Base-by-base conservation (phyloP, 306 rosid genomes). In the Prunus dulcis region DNA sequence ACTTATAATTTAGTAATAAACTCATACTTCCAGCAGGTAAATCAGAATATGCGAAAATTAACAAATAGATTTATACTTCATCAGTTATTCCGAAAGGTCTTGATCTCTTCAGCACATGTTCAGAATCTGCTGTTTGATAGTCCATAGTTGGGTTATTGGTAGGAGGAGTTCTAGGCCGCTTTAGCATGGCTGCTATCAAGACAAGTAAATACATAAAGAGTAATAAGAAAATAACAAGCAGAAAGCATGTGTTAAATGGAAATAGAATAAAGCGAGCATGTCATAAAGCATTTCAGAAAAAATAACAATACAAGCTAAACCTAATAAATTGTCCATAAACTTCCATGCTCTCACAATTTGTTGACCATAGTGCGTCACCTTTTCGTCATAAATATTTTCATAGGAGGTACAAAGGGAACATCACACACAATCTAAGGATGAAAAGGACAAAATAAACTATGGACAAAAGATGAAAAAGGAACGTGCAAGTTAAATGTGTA, bases 161-260 rank as follows among this genome's bases (percentile, higher is more conserved):
- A 68, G 98, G 97, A 84, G 97, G 98, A 82, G 99, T 92, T 87
- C 99, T 91, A 76, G 99, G 98, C 72, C 96, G 97, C 96, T 96
- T 96, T 85, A 91, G 80, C 63, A 89, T 80, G 71, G 98, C 97
- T 86, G 93, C 79, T 78, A 78, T 62, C 76, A 83, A 82, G 49
- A 79, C 52, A 84, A 77, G 75, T 58, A 81, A 65, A 83, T 15
- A 30, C 23, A 78, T 34, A 47, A 53, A 66, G 53, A 20, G 68
- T 66, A 69, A 46, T 22, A 3, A 25, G 28, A 64, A 52, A 41
- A 22, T 38, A 52, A 23, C 52, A 64, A 51, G 72, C 27, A 18
- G 19, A 52, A 19, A 72, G 6, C 9, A 5, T 23, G 8, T 13
- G 13, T 32, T 71, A 9, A 52, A 76, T 67, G 22, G 12, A n/a